Evolutionary conservation across 2,329 filamentous ascomycete species (phyloP).

Genomic region (Emericellopsis cladophorae): DNA sequence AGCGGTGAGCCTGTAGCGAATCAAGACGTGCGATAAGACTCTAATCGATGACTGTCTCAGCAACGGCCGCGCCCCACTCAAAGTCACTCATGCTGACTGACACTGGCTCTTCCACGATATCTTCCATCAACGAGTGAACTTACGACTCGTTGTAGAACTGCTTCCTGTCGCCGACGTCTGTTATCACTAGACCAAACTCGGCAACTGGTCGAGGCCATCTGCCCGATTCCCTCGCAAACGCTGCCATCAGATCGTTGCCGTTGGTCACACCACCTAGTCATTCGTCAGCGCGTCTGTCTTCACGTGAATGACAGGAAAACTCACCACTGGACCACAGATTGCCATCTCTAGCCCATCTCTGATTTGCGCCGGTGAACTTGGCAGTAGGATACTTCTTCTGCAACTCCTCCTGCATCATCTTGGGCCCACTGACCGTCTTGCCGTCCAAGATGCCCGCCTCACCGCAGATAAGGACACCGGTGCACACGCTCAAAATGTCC

Average conservation of each 20-base stretch:
- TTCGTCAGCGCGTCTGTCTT: background rate
- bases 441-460: conserved; percentile 34
- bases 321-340: conserved; percentile 42
- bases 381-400: conserved; percentile 22
- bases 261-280: conserved; percentile 38
- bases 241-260: conserved; percentile 41
- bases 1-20: conserved; percentile 9
- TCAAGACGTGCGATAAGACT: conserved; percentile 14
- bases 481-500: conserved; percentile 39
- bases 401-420: conserved; percentile 26
- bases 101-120: too few species aligned
- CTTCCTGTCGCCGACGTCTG: conserved; percentile 34
- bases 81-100: too few species aligned
- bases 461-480: conserved; percentile 33
- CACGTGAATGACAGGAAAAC: conserved; percentile 7
- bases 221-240: conserved; percentile 30
- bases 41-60: conserved; percentile 21
- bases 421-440: conserved; percentile 31
- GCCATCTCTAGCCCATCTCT: conserved; percentile 38
- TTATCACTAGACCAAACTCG: conserved; percentile 28
- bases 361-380: conserved; percentile 28
- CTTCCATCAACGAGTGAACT: conserved; percentile 10
- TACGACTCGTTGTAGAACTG: conserved; percentile 26
- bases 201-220: conserved; percentile 28
- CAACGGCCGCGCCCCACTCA: conserved; percentile 9